phyloP scores from a whole-genome alignment of 192 early-diverging fungal species.

The Glomus cerebriforme region DNA sequence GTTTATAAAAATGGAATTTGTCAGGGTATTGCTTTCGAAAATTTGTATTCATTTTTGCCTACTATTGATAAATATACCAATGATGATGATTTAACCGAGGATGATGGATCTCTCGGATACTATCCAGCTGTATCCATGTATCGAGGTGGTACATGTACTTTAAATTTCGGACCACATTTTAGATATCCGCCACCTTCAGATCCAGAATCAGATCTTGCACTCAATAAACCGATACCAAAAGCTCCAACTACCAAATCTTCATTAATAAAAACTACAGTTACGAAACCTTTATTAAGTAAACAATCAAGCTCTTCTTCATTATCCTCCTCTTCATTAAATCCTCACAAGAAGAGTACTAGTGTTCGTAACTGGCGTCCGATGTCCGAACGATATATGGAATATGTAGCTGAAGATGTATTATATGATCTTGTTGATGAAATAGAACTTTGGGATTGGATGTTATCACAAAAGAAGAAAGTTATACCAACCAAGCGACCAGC shows the following conservation, averaged over 20 bases:
- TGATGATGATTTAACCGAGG: conserved; percentile 50
- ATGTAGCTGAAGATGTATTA: conserved; percentile 58
- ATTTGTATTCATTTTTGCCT: conserved; percentile 52
- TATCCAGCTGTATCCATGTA: conserved; percentile 66
- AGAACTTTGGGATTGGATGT: conserved; percentile 45
- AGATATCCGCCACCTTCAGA: conserved; percentile 51
- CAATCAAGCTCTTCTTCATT: neutral
- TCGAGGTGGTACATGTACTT: conserved; percentile 58
- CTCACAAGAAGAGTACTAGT: neutral
- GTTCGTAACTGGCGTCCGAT: conserved; percentile 54
- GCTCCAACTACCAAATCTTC: neutral
- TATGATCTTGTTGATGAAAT: conserved; percentile 68
- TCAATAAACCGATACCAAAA: neutral
- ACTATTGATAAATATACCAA: conserved; percentile 42
- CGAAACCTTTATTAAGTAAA: neutral
- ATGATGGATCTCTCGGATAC: conserved; percentile 67
- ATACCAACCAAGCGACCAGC: neutral
- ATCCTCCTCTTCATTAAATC: neutral
- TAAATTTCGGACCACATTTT: conserved; percentile 69
- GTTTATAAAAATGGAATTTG: conserved; percentile 67
- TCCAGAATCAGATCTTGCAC: conserved; percentile 42
- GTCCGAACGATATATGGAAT: conserved; percentile 56
- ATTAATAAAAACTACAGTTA: neutral
- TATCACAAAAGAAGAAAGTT: conserved; percentile 25
- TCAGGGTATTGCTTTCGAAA: conserved; percentile 57